These are phyloP conservation scores for Corynascus novoguineensis DNA, from an alignment of 495 filamentous ascomycete species.

Conservation along the genomic window DNA sequence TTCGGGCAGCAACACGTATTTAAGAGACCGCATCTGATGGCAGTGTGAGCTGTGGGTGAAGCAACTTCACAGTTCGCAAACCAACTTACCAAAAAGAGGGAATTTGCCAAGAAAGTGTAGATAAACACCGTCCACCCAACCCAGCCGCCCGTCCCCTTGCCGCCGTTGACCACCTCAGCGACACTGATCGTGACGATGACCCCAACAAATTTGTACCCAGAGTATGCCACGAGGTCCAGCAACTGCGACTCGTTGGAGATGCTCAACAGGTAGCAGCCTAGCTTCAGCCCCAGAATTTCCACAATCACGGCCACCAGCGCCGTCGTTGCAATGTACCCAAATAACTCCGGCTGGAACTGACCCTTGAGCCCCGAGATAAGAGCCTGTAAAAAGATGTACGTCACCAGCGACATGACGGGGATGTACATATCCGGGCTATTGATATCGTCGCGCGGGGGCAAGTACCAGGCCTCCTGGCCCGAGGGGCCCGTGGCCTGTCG, in stretches of 20 bases:
- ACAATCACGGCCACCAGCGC: conserved; percentile 75
- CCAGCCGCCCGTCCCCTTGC: conserved; percentile 77
- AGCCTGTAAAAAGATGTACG: conserved; percentile 89
- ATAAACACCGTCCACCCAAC: conserved; percentile 81
- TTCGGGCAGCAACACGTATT: conserved; percentile 93
- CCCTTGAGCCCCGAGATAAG: conserved; percentile 88
- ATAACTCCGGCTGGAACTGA: conserved; percentile 85
- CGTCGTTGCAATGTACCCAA: conserved; percentile 80
- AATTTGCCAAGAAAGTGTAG: conserved; percentile 90
- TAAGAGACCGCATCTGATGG: conserved; percentile 78
- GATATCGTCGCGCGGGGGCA: conserved; percentile 92
- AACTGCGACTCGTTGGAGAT: conserved; percentile 86
- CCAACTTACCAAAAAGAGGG: conserved; percentile 79
- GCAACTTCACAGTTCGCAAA: neutral
- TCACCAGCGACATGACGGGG: conserved; percentile 87
- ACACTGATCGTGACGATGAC: conserved; percentile 80
- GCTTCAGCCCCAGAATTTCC: conserved; percentile 83
- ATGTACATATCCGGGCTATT: conserved; percentile 99
- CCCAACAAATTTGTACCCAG: conserved; percentile 97
- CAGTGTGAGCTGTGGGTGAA: conserved; percentile 20
- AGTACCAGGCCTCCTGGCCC: conserved; percentile 76
- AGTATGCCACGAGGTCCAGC: conserved; percentile 89
- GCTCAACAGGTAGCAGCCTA: conserved; percentile 85
- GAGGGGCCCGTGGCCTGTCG: conserved; percentile 56
- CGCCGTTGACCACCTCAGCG: conserved; percentile 69